Evolutionary conservation across 345 rosid species (phyloP), one percentile per base, ranked within the genome.

Genomic region (Eucalyptus caleyi): DNA sequence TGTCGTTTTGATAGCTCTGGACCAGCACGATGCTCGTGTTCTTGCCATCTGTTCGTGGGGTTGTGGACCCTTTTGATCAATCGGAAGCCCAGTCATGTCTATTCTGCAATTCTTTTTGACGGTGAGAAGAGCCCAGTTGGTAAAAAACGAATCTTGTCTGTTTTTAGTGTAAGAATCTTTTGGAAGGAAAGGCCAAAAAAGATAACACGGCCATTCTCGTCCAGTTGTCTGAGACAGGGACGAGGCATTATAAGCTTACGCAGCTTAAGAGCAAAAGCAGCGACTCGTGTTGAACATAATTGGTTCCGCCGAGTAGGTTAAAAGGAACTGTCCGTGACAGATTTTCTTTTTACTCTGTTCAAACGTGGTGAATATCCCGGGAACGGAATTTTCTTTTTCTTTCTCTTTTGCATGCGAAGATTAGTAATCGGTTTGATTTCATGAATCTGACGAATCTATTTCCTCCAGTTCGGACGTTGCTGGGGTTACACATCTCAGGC

Each of bases 401-500:
- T n/a, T 13, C 10, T 77, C 42, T 23, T 77, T 40, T 21, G 85
- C 85, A 40, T 77, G 47, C 24, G 85, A 77, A 21, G 44, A 37
- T 77, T 77, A 11, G 7, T 1, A 40, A 11, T 37, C 30, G 47
- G 30, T 77, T 23, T 37, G 24, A 40, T 23, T 77, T 77, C 27
- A 23, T 77, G 47, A 77, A 40, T 77, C 30, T 77, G 13, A 77
- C 85, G 85, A 11, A 11, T 19, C 47, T 77, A 40, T 89, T 72
- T 88, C 9, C 90, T 88, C 9, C 90, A 94, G 95, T 51, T 93
- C 53, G 90, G 91, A 92, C 91, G 65, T 49, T 89, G 80, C 67
- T 44, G 42, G 27, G 34, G 87, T 40, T 92, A 82, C 91, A 85
- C 93, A 37, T 91, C 94, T 80, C 89, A 87, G 81, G 92, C 92